A percentile compares a stretch with the other conserved stretches of the same genome.
These are phyloP conservation scores for Cryptosporidium ubiquitum DNA, from an alignment of 169 alveolate species.

Conservation along the genomic window DNA sequence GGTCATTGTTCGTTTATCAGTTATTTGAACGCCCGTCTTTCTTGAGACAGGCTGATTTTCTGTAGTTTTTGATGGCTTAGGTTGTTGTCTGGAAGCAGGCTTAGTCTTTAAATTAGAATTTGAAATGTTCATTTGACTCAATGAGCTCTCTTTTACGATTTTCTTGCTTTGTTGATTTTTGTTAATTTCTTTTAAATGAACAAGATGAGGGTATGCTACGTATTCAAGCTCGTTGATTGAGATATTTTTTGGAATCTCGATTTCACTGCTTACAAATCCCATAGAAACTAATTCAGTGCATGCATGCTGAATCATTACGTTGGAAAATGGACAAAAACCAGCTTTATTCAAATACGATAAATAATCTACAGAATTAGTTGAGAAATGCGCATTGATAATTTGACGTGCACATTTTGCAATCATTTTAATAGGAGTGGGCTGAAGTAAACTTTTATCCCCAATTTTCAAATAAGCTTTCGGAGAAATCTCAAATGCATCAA, in stretches of 20 bases:
- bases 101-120: background rate
- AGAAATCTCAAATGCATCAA: conserved; percentile 66
- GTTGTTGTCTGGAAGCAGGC: background rate
- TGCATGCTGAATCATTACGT: conserved; percentile 45
- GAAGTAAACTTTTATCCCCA: conserved; percentile 24
- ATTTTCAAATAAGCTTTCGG: conserved; percentile 14
- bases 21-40: background rate
- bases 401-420: conserved; percentile 35
- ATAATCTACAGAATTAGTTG: conserved; percentile 39
- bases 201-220: conserved; percentile 51
- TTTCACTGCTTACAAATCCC: conserved; percentile 43
- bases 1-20: background rate
- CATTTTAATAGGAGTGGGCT: conserved; percentile 41
- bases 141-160: background rate
- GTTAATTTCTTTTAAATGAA: background rate
- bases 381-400: conserved; percentile 30
- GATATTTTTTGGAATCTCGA: conserved; percentile 39
- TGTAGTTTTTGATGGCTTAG: background rate
- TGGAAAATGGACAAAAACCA: conserved; percentile 56
- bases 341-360: conserved; percentile 2
- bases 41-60: background rate
- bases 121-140: background rate
- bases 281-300: conserved; percentile 58
- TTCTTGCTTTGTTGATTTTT: background rate
- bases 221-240: conserved; percentile 46